Evolutionary conservation across 2,329 filamentous ascomycete species (phyloP).

Genomic region (Trichophyton schoenleinii): DNA sequence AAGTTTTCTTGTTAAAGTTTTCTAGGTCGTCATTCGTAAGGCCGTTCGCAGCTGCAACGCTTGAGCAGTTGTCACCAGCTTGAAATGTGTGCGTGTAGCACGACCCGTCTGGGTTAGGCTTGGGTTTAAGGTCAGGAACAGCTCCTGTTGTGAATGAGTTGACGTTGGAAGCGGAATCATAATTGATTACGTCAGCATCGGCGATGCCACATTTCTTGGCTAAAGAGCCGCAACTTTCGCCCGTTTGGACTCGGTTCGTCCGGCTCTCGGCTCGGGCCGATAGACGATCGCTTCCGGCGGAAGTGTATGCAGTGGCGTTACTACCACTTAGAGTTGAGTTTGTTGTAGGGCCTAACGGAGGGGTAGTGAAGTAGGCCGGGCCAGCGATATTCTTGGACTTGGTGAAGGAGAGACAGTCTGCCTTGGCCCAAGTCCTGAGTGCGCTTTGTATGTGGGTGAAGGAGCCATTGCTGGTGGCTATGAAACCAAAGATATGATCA

Average conservation of each 20-base stretch:
- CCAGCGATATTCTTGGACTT: neutral
- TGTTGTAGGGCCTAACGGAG: neutral
- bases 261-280: neutral
- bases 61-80: slow-evolving; percentile 25
- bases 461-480: neutral
- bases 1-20: slow-evolving; percentile 32
- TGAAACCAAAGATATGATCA: slow-evolving; percentile 2
- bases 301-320: neutral
- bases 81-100: slow-evolving; percentile 29
- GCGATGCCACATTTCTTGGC: neutral
- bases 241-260: neutral
- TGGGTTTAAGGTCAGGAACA: slow-evolving; percentile 27
- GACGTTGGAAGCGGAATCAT: slow-evolving; percentile 17
- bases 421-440: slow-evolving; percentile 4
- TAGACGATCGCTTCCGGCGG: neutral
- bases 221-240: slow-evolving; percentile 5
- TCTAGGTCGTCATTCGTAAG: slow-evolving; percentile 26
- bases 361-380: neutral
- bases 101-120: slow-evolving; percentile 24
- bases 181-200: neutral
- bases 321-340: neutral
- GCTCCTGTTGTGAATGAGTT: slow-evolving; percentile 24
- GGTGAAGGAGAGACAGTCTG: neutral
- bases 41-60: slow-evolving; percentile 29
- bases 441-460: neutral